A percentile compares a stretch with the other conserved stretches of the same genome.
Conservation (phyloP, 345 rosid species). For the Syzygium oleosum region DNA sequence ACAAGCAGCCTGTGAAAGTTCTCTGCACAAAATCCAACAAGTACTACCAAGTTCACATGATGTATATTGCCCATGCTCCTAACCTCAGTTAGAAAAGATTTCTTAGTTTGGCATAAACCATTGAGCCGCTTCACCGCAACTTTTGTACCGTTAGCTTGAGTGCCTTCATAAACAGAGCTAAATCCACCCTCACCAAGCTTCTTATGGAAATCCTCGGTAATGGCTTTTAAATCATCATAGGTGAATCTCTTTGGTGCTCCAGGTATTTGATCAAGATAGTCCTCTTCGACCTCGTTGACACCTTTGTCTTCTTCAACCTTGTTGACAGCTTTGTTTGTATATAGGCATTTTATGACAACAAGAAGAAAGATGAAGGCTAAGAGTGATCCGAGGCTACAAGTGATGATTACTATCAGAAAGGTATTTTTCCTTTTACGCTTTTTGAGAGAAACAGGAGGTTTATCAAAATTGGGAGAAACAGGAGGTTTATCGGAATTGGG, state of each 20-base stretch:
- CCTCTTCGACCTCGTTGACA: neutral
- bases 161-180: neutral
- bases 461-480: neutral
- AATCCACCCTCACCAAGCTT: neutral
- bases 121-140: slow-evolving; percentile 1
- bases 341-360: neutral
- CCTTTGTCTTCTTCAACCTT: neutral
- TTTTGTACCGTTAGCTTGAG: neutral
- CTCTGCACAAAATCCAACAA: neutral
- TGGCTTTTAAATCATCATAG: neutral
- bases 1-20: neutral
- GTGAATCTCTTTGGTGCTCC: neutral
- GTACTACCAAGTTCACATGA: neutral
- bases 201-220: neutral
- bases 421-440: neutral
- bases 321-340: neutral
- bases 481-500: neutral
- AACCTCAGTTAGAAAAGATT: neutral
- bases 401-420: neutral
- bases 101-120: neutral
- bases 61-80: slow-evolving; percentile 2
- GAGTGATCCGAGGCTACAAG: neutral
- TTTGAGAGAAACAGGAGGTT: neutral
- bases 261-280: neutral
- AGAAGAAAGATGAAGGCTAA: neutral